A percentile compares a stretch with the other conserved stretches of the same genome.
Evolutionary conservation across 257 asterid species (phyloP).

Genomic region (Rubia yunnanensis): DNA sequence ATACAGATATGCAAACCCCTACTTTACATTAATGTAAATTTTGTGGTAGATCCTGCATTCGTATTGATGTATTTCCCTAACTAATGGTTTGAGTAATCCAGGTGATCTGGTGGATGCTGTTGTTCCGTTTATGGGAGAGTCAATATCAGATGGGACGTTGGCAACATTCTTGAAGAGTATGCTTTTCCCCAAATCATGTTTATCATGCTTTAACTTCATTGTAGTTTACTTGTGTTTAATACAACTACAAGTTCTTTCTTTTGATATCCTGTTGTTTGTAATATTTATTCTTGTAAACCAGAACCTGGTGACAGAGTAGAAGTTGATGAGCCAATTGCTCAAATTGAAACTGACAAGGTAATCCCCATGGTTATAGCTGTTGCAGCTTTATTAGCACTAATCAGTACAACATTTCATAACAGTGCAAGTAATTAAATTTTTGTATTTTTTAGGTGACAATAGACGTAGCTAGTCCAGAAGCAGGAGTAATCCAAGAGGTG

Average conservation of each 20-base stretch:
- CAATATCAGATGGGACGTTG: constrained; percentile 81
- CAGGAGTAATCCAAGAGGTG: constrained; percentile 94
- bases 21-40: background rate
- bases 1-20: background rate
- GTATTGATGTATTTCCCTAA: constrained; percentile 10
- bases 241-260: background rate
- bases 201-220: background rate
- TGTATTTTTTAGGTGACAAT: constrained; percentile 69
- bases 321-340: constrained; percentile 92
- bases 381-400: constrained; percentile 2
- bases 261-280: background rate
- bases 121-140: constrained; percentile 97
- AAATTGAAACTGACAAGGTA: constrained; percentile 98
- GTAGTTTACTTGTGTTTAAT: background rate
- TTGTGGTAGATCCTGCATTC: background rate
- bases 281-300: constrained; percentile 23
- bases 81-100: constrained; percentile 24
- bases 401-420: constrained; percentile 6
- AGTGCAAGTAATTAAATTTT: constrained; percentile 10
- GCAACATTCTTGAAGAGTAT: constrained; percentile 83
- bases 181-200: constrained; percentile 9
- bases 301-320: constrained; percentile 88
- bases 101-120: constrained; percentile 83
- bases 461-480: constrained; percentile 97
- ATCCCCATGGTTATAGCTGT: background rate